Evolutionary conservation across 257 asterid species (phyloP).

Genomic region (Linderniella brevidens): DNA sequence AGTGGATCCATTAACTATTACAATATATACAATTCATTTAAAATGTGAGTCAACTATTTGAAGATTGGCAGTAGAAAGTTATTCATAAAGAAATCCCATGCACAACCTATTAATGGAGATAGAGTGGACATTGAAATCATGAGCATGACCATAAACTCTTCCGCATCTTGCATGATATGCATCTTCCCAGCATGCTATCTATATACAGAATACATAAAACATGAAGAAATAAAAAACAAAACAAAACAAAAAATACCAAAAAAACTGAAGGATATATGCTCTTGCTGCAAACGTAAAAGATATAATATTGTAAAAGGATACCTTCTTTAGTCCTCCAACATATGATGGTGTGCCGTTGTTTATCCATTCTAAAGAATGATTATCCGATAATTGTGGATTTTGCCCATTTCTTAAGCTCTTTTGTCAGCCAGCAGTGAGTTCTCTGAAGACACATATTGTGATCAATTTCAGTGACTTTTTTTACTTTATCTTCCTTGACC

Average conservation of each 20-base stretch:
- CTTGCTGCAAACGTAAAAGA: too few relatives aligned
- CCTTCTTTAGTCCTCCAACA: conserved; percentile 29
- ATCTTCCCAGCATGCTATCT: conserved; percentile 33
- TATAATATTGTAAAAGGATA: too few relatives aligned
- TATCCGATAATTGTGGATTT: conserved; percentile 20
- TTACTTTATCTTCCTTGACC: conserved; percentile 58
- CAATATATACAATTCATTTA: too few relatives aligned
- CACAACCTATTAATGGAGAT: conserved; percentile 71
- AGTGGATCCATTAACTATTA: too few relatives aligned
- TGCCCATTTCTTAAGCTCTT: conserved; percentile 33
- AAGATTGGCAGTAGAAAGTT: too few relatives aligned
- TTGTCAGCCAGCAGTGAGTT: conserved; percentile 60
- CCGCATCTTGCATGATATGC: conserved; percentile 38
- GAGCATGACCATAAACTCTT: conserved; percentile 58
- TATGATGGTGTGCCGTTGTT: conserved; percentile 15
- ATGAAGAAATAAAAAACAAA: too few relatives aligned
- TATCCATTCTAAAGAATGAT: conserved; percentile 33
- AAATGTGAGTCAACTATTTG: too few relatives aligned
- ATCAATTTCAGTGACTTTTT: conserved; percentile 37
- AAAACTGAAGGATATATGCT: too few relatives aligned
- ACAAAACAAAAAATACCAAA: too few relatives aligned
- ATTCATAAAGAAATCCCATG: too few relatives aligned
- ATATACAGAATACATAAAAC: conserved; percentile 13
- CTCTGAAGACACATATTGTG: conserved; percentile 37
- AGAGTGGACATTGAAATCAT: conserved; percentile 59